A percentile compares a stretch with the other conserved stretches of the same genome.
Evolutionary conservation across 345 rosid genomes (phyloP).

Genomic region (Jatropha curcas): DNA sequence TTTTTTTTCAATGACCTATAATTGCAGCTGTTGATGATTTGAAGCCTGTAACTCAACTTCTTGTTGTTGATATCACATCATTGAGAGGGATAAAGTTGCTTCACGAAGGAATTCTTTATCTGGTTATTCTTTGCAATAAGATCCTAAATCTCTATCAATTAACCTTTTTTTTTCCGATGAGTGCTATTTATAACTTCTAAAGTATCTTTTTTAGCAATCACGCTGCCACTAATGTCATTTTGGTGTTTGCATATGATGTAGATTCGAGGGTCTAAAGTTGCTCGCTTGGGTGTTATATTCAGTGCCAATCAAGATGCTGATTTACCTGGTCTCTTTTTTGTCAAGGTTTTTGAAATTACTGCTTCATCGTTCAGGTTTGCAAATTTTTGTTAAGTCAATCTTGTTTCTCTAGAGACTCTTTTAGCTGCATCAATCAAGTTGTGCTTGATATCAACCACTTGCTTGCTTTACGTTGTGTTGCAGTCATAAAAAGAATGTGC

Average conservation of each 20-base stretch:
- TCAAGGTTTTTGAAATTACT: conserved; percentile 67
- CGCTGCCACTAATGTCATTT: conserved; percentile 25
- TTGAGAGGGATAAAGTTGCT: conserved; percentile 79
- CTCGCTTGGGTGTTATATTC: conserved; percentile 83
- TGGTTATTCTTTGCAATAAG: conserved; percentile 50
- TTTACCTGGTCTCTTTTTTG: conserved; percentile 57
- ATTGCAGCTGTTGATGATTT: conserved; percentile 75
- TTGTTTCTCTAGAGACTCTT: background rate
- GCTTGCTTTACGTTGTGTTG: conserved; percentile 34
- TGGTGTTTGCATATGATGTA: conserved; percentile 38
- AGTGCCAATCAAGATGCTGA: conserved; percentile 51
- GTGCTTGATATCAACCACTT: conserved; percentile 9
- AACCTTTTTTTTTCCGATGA: background rate
- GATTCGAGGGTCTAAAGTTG: conserved; percentile 78
- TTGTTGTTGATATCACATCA: conserved; percentile 72
- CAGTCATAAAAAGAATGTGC: conserved; percentile 76
- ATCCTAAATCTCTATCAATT: background rate
- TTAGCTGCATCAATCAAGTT: conserved; percentile 1
- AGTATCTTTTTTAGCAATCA: background rate
- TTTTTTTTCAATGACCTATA: conserved; percentile 20
- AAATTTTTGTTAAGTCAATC: conserved; percentile 14
- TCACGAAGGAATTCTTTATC: conserved; percentile 80
- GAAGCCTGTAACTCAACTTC: conserved; percentile 97
- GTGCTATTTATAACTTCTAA: background rate
- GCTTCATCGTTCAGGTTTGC: conserved; percentile 73